Base-by-base conservation (phyloP, 495 filamentous ascomycete genomes). In the Usnea hakonensis region DNA sequence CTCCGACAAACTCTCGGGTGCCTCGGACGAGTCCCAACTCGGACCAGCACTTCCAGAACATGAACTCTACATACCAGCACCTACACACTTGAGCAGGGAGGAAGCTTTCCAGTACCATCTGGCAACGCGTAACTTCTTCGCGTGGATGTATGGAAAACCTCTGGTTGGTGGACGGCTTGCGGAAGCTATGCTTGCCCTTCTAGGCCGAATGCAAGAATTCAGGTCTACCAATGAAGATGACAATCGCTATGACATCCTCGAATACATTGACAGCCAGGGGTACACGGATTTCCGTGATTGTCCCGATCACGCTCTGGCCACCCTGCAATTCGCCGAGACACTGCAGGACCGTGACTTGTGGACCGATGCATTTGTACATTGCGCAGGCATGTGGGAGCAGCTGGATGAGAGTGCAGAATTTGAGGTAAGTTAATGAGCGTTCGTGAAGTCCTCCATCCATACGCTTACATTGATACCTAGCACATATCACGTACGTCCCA, bases 91-190 rank as follows among this genome's bases (percentile, higher is more conserved):
- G 14, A 76, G 75, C 37, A 74, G 80, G 64, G 74, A 79, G 19
- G 76, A 81, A 41, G 73, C 78, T 6, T 80, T 83, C 59, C 66
- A 72, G 17, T 85, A 84, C 63, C 83, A 89, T 62, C 58, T 86
- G 17, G 81, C 83, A 2, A 87, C 80, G 1, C 78, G 86, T n/a
- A 89, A 89, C 62, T 81, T 88, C 65, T 83, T 89, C 58, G 86
- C 86, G 41, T 88, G 80, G 75, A 70, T 87, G 14, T 80, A 83
- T 64, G 72, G 77, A 13, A 81, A 78, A 60, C 80, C 86, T 0
- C 63, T 89, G 43, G 85, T 88, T 16, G 86, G 86, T 2, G 72
- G 74, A 30, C 74, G 77, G 60, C 76, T 89, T 33, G 84, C 86
- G 9, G 67, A 71, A 38, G 74, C 84, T 3, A 67, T 89, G 30